Percentiles rank a stretch among this genome's conserved stretches.
Conservation (phyloP, 2,329 filamentous ascomycete species). For the Cucurbitaria berberidis region DNA sequence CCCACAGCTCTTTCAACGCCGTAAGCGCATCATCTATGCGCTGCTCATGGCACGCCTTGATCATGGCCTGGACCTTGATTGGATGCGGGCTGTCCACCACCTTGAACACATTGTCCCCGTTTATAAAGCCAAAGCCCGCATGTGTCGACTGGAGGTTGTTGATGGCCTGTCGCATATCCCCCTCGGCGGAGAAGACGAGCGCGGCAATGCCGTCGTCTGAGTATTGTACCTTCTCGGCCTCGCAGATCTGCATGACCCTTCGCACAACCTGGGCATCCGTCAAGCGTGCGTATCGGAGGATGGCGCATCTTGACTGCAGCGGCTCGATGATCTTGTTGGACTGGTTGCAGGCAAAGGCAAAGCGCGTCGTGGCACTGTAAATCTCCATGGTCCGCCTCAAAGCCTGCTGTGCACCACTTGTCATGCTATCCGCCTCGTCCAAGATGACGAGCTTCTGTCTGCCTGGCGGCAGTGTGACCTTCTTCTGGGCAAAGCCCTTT, state of each 20-base stretch:
- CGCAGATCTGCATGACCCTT: conserved; percentile 87
- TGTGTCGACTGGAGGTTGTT: conserved; percentile 95
- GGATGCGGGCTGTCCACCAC: conserved; percentile 97
- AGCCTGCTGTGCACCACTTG: conserved; percentile 92
- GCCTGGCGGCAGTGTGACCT: conserved; percentile 89
- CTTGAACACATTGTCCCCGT: conserved; percentile 95
- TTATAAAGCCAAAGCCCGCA: conserved; percentile 96
- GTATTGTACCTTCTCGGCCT: conserved; percentile 88
- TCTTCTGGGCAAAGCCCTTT: conserved; percentile 98
- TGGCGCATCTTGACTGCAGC: conserved; percentile 95
- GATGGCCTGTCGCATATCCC: conserved; percentile 98
- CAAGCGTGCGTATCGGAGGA: conserved; percentile 88
- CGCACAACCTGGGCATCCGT: conserved; percentile 94
- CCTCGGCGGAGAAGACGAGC: conserved; percentile 96
- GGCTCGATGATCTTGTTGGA: conserved; percentile 99
- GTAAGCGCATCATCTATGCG: conserved; percentile 89
- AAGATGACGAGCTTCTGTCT: conserved; percentile 96
- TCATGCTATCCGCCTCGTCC: conserved; percentile 97
- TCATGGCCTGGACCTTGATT: conserved; percentile 97
- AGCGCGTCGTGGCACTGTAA: conserved; percentile 93
- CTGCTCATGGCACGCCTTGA: conserved; percentile 94
- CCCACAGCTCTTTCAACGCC: conserved; percentile 87
- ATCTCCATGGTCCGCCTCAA: conserved; percentile 98
- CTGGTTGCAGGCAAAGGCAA: conserved; percentile 98
- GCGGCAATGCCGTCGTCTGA: conserved; percentile 93